Conservation (phyloP, 2,329 filamentous ascomycete species). For the Microcyclosporella mali region DNA sequence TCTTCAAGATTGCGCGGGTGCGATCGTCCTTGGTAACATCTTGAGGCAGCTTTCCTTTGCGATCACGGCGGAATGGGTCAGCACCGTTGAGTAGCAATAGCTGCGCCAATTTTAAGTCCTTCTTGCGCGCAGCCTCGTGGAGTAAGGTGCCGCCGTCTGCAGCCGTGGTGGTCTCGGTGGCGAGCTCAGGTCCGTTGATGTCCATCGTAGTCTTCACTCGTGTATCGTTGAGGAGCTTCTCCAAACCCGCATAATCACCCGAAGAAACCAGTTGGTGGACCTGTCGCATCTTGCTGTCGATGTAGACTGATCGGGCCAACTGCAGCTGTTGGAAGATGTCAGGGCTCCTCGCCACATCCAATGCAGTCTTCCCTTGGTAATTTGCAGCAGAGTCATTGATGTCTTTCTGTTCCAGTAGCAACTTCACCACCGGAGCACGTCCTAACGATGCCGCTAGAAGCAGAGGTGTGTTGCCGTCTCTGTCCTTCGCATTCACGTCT, state of each 20-base stretch:
- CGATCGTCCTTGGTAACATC: conserved; percentile 93
- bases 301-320: conserved; percentile 79
- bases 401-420: conserved; percentile 72
- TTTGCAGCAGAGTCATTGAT: conserved; percentile 89
- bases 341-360: conserved; percentile 83
- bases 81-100: conserved; percentile 87
- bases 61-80: conserved; percentile 90
- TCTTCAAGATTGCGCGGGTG: conserved; percentile 82
- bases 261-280: conserved; percentile 71
- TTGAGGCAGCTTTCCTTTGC: conserved; percentile 90
- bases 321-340: conserved; percentile 96
- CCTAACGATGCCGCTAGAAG: conserved; percentile 83
- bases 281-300: conserved; percentile 76
- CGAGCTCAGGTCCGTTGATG: conserved; percentile 85
- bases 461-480: conserved; percentile 88
- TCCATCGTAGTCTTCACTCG: conserved; percentile 81
- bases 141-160: conserved; percentile 85
- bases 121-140: conserved; percentile 86
- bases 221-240: conserved; percentile 74
- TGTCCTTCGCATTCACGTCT: conserved; percentile 82
- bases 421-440: conserved; percentile 69
- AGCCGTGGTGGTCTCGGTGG: conserved; percentile 69
- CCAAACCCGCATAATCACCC: conserved; percentile 69
- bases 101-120: conserved; percentile 81
- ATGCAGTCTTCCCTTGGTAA: conserved; percentile 72